Percentiles rank a stretch among this genome's conserved stretches.
Conservation (phyloP, 495 filamentous ascomycete genomes). For the Penicillium canariense region DNA sequence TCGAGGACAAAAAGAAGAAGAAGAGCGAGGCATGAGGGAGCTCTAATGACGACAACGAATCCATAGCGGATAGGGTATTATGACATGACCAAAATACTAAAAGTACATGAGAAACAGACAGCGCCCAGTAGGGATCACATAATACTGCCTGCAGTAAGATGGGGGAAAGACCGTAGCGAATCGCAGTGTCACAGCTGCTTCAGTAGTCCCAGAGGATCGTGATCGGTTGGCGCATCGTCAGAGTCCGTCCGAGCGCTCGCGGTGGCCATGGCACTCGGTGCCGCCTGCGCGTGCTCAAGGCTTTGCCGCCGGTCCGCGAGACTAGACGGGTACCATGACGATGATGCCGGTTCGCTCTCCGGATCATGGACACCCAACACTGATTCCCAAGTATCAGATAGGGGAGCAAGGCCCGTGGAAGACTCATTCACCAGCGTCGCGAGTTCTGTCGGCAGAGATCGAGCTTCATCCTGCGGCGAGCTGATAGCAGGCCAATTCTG, state of each 20-base stretch:
- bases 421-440: constrained; percentile 6
- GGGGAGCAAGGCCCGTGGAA: neutral
- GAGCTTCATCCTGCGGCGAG: neutral
- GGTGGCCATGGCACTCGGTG: constrained; percentile 3
- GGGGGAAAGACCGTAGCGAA: neutral
- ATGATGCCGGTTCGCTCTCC: neutral
- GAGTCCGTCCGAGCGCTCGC: constrained; percentile 1
- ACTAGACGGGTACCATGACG: constrained; percentile 21
- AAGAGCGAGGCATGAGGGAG: constrained; percentile 3
- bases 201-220: constrained; percentile 33
- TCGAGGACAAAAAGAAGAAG: constrained; percentile 92
- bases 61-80: constrained; percentile 28
- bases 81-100: constrained; percentile 22
- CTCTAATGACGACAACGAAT: constrained; percentile 22
- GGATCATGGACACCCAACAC: neutral
- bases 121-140: neutral
- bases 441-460: neutral
- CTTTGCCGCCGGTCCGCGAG: constrained; percentile 23
- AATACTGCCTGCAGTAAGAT: neutral
- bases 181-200: constrained; percentile 31
- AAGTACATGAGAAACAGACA: constrained; percentile 13
- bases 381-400: constrained; percentile 11
- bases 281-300: constrained; percentile 6
- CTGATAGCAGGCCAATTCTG: constrained; percentile 25
- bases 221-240: constrained; percentile 11